phyloP scores from a whole-genome alignment of 1,139 yeast genomes.

The Taphrina communis region DNA sequence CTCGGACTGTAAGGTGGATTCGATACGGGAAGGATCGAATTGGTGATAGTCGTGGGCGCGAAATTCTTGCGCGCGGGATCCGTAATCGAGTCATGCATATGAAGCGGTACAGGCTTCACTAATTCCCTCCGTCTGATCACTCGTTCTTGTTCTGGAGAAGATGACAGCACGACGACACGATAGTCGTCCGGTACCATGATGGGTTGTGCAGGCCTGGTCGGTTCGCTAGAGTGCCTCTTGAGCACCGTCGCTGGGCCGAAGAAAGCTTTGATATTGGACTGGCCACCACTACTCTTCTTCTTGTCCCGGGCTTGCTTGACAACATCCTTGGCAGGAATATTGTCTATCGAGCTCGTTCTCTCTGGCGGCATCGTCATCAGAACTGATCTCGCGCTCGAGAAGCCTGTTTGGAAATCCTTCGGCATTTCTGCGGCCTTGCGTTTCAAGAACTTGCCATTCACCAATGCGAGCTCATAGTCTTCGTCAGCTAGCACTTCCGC shows the following conservation, averaged over 20 bases:
- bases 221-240: background rate
- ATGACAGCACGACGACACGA: slow-evolving; percentile 20
- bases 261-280: slow-evolving; percentile 21
- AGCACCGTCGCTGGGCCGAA: slow-evolving; percentile 7
- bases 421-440: slow-evolving; percentile 19
- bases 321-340: background rate
- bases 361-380: slow-evolving; percentile 8
- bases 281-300: slow-evolving; percentile 1
- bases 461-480: slow-evolving; percentile 2
- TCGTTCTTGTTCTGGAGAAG: slow-evolving; percentile 33
- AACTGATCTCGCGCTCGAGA: slow-evolving; percentile 26
- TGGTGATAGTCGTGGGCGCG: background rate
- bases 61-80: background rate
- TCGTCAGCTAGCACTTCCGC: slow-evolving; percentile 10
- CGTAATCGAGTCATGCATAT: background rate
- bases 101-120: background rate
- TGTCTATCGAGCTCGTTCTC: slow-evolving; percentile 5
- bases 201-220: background rate
- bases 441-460: background rate
- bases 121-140: background rate
- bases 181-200: slow-evolving; percentile 21
- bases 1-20: background rate
- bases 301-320: background rate
- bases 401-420: slow-evolving; percentile 1
- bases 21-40: background rate